Base-by-base conservation (phyloP, 2,329 filamentous ascomycete genomes). In the Diaporthe capsici region DNA sequence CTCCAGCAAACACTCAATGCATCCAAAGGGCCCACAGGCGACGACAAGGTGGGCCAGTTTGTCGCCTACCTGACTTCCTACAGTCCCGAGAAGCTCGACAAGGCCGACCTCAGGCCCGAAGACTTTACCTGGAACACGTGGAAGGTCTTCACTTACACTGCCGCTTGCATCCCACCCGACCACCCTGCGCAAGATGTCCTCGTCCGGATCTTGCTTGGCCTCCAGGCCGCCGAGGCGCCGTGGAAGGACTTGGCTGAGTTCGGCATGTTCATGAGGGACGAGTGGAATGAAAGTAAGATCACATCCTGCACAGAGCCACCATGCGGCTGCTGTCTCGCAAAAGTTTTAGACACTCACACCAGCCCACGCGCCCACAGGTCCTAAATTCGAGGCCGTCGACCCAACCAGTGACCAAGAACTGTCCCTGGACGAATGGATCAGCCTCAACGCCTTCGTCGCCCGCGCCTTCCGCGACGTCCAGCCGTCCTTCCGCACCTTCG, bases 41-140 rank as follows among this genome's bases (percentile, higher is more conserved):
- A 34, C 5, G 63, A 68, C 42, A 68, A 51, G 39, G 39, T n/a
- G 22, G 39, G 15, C 39, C 42, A 51, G 44, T 49, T 51, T 37
- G 63, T 68, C 63, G 20, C 42, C 44, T 68, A 68, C 44, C 25
- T 68, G 17, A 68, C 63, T 37, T 51, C 63, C 63, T 68, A 51
- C 63, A 39, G 44, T 44, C 63, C 60, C 28, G 63, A 68, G 3
- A 68, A 68, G 63, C 44, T 51, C 28, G 42, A 25, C 2, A 34
- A 37, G 42, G 63, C 63, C 9, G 44, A 47, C 4, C 37, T 44
- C 22, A 55, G n/a, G 10, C 51, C 51, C 12, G n/a, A 15, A 15
- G 42, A 34, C 42, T 49, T 49, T 34, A 31, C 42, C 20, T 47
- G 25, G 61, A 49, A 49, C 42, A 34, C 15, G 2, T 70, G 65